Evolutionary conservation across 148 eudicot species (phyloP), one percentile per base, ranked within the genome.

Genomic region (Silene conica): DNA sequence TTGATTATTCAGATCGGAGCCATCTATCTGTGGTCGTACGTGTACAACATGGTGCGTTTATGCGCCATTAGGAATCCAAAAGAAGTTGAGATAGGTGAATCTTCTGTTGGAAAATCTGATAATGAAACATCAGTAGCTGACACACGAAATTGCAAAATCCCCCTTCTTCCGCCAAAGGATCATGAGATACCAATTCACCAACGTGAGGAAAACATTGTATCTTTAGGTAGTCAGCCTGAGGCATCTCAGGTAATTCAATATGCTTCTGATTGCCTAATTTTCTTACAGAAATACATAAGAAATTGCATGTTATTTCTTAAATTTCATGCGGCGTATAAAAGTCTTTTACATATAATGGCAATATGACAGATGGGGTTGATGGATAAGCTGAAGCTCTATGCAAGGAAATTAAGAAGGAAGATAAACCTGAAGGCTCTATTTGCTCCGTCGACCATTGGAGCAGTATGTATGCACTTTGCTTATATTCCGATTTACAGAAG

Each of bases 1-100:
- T 15, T 58, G 58, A 23, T 59, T 76, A 57, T 76, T 73, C 89
- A 93, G 98, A 76, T 90, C 22, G 96, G 98, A 70, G 96, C 98
- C 69, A 80, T 93, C 31, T 89, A 67, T 82, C 73, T 93, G 43
- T 93, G 98, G 98, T 78, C 90, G 5, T 93, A 87, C 54, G 90
- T 89, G 7, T 92, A 88, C 76, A 93, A 93, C 63, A 85, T 93
- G 61, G 84, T 93, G 31, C 85, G 97, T 41, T 61, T 88, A 23
- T 83, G 79, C 23, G 62, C 80, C 21, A 80, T 43, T 78, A 70
- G 63, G 46, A 73, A 75, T 60, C 72, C 77, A 45, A 85, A 38
- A 69, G 84, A 79, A n/a, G n/a, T n/a, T n/a, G n/a, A n/a, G n/a
- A n/a, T n/a, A 79, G 83, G 20, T n/a, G 81, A 81, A 34, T 66